These are phyloP conservation scores for Amauroascus verrucosus DNA, from an alignment of 2,329 filamentous ascomycete genomes.

Conservation along the genomic window DNA sequence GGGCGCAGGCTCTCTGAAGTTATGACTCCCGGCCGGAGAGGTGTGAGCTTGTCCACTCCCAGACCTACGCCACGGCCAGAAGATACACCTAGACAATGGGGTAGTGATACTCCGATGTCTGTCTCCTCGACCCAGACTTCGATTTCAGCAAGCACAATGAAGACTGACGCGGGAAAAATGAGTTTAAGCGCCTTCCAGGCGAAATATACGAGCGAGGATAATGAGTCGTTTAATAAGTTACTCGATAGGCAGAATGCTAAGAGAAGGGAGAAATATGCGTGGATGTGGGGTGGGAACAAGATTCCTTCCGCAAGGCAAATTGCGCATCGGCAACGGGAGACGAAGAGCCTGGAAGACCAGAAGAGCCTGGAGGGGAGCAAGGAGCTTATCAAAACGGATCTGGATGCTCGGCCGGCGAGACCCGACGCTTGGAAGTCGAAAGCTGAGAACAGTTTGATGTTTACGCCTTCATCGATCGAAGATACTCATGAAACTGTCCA, in stretches of 20 bases:
- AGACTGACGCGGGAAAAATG: slow-evolving; percentile 58
- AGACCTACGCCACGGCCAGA: slow-evolving; percentile 12
- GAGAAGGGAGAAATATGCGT: slow-evolving; percentile 71
- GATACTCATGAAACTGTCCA: slow-evolving; percentile 49
- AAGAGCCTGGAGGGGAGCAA: slow-evolving; percentile 54
- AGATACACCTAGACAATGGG: slow-evolving; percentile 56
- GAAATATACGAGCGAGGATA: slow-evolving; percentile 94
- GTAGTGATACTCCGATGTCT: slow-evolving; percentile 57
- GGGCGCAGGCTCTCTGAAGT: slow-evolving; percentile 60
- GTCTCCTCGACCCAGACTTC: slow-evolving; percentile 30
- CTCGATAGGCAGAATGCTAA: slow-evolving; percentile 85
- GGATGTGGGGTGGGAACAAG: slow-evolving; percentile 83
- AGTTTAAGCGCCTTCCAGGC: slow-evolving; percentile 77
- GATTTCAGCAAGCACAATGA: slow-evolving; percentile 25
- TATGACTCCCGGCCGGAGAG: slow-evolving; percentile 60
- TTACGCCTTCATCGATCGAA: slow-evolving; percentile 45
- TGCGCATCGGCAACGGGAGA: slow-evolving; percentile 42
- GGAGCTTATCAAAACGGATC: slow-evolving; percentile 31
- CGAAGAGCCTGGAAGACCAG: slow-evolving; percentile 60
- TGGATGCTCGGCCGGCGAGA: slow-evolving; percentile 63
- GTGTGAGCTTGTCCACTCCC: slow-evolving; percentile 31
- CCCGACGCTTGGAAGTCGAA: slow-evolving; percentile 65
- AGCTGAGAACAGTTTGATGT: slow-evolving; percentile 82
- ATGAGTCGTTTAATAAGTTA: slow-evolving; percentile 89
- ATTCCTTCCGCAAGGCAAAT: slow-evolving; percentile 55